Evolutionary conservation across 148 eudicot species (phyloP).

Genomic region (Euryodendron excelsum): DNA sequence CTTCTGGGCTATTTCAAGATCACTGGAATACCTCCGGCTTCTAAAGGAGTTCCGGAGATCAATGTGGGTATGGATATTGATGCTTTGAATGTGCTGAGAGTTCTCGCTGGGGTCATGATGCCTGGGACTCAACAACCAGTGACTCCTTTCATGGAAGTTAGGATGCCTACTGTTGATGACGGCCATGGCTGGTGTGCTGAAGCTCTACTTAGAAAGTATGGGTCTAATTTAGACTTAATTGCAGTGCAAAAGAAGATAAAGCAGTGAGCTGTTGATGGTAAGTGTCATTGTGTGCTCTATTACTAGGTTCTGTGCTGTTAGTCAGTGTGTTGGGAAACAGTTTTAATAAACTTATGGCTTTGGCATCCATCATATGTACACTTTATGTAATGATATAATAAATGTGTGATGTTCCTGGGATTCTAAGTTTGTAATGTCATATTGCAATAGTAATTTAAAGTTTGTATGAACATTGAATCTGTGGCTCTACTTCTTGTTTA

Average conservation of each 20-base stretch:
- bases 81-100: slow-evolving; percentile 65
- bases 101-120: slow-evolving; percentile 58
- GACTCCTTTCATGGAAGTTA: slow-evolving; percentile 72
- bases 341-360: not conserved
- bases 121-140: slow-evolving; percentile 53
- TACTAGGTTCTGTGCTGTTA: not conserved
- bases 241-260: slow-evolving; percentile 44
- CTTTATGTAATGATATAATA: not conserved
- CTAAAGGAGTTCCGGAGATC: slow-evolving; percentile 75
- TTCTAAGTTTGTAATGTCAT: not conserved
- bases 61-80: slow-evolving; percentile 81
- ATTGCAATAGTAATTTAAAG: not conserved
- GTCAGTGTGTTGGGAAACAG: not conserved
- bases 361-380: not conserved
- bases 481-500: too few species aligned
- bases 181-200: slow-evolving; percentile 91
- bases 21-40: slow-evolving; percentile 62
- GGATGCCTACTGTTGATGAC: slow-evolving; percentile 89
- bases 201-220: slow-evolving; percentile 55
- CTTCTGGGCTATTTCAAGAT: slow-evolving; percentile 81
- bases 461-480: too few species aligned
- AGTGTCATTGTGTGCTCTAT: not conserved
- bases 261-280: slow-evolving; percentile 17
- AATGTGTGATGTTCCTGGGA: not conserved
- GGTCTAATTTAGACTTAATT: slow-evolving; percentile 56